Base-by-base conservation (phyloP, 177 flowering plant species). In the Telopea speciosissima region DNA sequence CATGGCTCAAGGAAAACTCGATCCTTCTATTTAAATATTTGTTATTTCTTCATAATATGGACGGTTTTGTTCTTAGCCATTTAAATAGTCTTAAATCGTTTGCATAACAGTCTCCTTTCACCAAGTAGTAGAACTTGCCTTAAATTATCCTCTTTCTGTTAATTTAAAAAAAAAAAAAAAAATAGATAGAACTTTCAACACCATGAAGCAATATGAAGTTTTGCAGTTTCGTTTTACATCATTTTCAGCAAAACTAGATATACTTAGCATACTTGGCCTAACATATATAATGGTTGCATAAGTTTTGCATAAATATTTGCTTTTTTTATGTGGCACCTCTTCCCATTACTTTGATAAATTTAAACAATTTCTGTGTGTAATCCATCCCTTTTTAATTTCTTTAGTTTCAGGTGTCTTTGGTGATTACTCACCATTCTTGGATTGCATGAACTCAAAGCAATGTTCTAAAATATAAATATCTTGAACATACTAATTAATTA, bases 391-490 rank as follows among this genome's bases (percentile, higher is more conserved):
- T 44, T 11, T 49, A 12, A 49, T 16, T 36, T 36, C 5, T 36
- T 36, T 36, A 16, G 23, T 58, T 58, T n/a, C 23, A 17, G n/a
- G 61, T 58, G 8, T 10, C 11, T 61, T 61, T 24, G 12, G 25
- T 61, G 63, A 62, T 62, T 26, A 16, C 26, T 31, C 10, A 7
- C 33, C 36, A 62, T 65, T 36, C 49, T 36, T 9, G 10, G 24
- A 36, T 65, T 10, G 24, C 24, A 65, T 33, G 67, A 65, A n/a
- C 12, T 65, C 24, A 17, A 63, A 63, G 42, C n/a, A 63, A 63
- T 28, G 36, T 36, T 13, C 31, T 63, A 26, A 13, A 25, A 63
- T 63, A 28, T 63, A 28, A 44, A 40, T 63, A 31, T 63, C 66
- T 63, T 63, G 36, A 63, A 63, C 3, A 6, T 25, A 63, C 40